Percentiles rank a stretch among this genome's conserved stretches.
Conservation (phyloP, 2,329 filamentous ascomycete species). For the Nectriaceae sp. region DNA sequence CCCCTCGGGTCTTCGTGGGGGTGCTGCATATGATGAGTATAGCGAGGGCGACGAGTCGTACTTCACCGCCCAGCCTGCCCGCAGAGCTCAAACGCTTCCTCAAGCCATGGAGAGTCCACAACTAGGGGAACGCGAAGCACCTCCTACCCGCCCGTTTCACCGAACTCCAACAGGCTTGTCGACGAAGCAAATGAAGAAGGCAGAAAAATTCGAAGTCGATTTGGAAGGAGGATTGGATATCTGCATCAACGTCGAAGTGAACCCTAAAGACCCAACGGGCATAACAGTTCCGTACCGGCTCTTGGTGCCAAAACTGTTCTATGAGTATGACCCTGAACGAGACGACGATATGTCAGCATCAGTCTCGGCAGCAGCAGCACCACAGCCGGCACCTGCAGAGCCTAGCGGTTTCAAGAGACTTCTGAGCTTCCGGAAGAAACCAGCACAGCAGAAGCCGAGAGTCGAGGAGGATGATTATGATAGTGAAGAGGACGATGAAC, state of each 20-base stretch:
- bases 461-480: slow-evolving; percentile 23
- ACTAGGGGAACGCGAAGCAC: slow-evolving; percentile 23
- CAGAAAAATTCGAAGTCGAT: slow-evolving; percentile 64
- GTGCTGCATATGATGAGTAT: slow-evolving; percentile 50
- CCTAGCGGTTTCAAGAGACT: slow-evolving; percentile 46
- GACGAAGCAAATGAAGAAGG: slow-evolving; percentile 59
- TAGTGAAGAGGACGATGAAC: slow-evolving; percentile 27
- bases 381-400: slow-evolving; percentile 23
- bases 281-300: slow-evolving; percentile 87
- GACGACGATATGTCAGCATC: slow-evolving; percentile 27
- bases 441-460: slow-evolving; percentile 14
- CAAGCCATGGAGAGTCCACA: slow-evolving; percentile 30
- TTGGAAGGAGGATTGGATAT: slow-evolving; percentile 85
- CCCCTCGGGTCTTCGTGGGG: slow-evolving; percentile 40
- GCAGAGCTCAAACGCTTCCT: slow-evolving; percentile 32
- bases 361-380: slow-evolving; percentile 1
- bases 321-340: slow-evolving; percentile 50
- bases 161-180: slow-evolving; percentile 71
- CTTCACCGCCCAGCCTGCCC: slow-evolving; percentile 49
- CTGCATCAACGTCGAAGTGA: slow-evolving; percentile 86
- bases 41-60: slow-evolving; percentile 58
- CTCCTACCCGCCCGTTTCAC: slow-evolving; percentile 52
- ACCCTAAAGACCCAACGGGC: slow-evolving; percentile 79
- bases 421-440: slow-evolving; percentile 46
- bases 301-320: slow-evolving; percentile 76